These are phyloP conservation scores for Boletus speciosus DNA, from an alignment of 768 basidiomycete genomes.

Conservation along the genomic window DNA sequence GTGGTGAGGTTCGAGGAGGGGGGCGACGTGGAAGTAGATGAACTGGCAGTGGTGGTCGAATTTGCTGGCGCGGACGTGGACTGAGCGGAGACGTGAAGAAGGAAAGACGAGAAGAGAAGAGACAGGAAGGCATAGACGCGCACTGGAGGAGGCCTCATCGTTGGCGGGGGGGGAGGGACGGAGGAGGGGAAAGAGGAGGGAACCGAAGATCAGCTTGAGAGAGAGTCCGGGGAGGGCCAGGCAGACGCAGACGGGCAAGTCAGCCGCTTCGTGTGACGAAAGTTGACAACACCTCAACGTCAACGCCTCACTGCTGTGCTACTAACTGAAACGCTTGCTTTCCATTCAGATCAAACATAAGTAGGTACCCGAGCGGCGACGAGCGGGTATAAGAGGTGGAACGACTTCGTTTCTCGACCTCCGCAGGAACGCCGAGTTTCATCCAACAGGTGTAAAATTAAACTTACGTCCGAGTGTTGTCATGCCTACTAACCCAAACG, in stretches of 20 bases:
- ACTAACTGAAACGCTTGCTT: not conserved
- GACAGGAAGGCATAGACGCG: slow-evolving; percentile 9
- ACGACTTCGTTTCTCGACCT: not conserved
- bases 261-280: slow-evolving; percentile 31
- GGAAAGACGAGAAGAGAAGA: slow-evolving; percentile 29
- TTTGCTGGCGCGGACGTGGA: slow-evolving; percentile 24
- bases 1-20: slow-evolving; percentile 41
- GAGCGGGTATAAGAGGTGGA: slow-evolving; percentile 8
- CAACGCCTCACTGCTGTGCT: too few species aligned
- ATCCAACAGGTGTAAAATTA: not conserved
- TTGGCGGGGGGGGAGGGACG: not conserved
- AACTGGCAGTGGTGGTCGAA: slow-evolving; percentile 13
- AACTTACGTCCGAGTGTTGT: slow-evolving; percentile 5
- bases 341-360: slow-evolving; percentile 1
- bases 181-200: not conserved
- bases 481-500: not conserved
- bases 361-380: not conserved
- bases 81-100: slow-evolving; percentile 38
- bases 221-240: not conserved
- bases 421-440: not conserved
- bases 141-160: slow-evolving; percentile 10
- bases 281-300: slow-evolving; percentile 3
- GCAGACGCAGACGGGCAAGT: slow-evolving; percentile 13
- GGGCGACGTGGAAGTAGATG: not conserved
- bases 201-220: not conserved